Evolutionary conservation across 306 rosid species (phyloP).

Genomic region (Macrotyloma uniflorum): DNA sequence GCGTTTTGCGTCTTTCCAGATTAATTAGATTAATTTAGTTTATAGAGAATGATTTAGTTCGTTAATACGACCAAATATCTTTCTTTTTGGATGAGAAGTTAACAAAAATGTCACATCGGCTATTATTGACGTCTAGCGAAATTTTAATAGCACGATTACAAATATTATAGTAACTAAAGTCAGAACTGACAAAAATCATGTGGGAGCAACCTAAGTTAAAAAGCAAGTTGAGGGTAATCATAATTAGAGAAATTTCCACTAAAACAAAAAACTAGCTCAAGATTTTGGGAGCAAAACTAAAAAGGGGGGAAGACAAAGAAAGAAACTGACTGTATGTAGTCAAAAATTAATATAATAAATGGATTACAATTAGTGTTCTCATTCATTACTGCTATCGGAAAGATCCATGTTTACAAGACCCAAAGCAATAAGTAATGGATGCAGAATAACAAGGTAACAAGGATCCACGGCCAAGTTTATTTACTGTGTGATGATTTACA

Average conservation of each 20-base stretch:
- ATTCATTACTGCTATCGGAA: background rate
- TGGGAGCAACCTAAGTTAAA: background rate
- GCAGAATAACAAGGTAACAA: background rate
- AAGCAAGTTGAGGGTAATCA: background rate
- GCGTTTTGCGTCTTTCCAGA: background rate
- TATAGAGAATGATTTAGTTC: background rate
- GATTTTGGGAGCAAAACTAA: background rate
- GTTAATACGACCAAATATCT: background rate
- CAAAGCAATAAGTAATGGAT: background rate
- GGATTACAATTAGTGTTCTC: background rate
- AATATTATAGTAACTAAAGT: background rate
- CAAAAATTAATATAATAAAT: background rate
- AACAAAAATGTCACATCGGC: background rate
- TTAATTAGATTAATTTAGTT: background rate
- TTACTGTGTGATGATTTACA: slow-evolving; percentile 9
- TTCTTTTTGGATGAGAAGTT: background rate
- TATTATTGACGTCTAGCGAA: too few relatives aligned
- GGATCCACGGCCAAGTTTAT: background rate
- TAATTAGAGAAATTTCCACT: too few relatives aligned
- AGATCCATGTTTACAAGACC: background rate
- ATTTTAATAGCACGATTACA: too few relatives aligned
- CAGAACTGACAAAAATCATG: background rate
- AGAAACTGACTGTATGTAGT: background rate
- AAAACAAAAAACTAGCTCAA: background rate
- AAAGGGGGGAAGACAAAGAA: background rate